These are phyloP conservation scores for Kalmusia sp. DNA, from an alignment of 2,329 filamentous ascomycete genomes.

Conservation along the genomic window DNA sequence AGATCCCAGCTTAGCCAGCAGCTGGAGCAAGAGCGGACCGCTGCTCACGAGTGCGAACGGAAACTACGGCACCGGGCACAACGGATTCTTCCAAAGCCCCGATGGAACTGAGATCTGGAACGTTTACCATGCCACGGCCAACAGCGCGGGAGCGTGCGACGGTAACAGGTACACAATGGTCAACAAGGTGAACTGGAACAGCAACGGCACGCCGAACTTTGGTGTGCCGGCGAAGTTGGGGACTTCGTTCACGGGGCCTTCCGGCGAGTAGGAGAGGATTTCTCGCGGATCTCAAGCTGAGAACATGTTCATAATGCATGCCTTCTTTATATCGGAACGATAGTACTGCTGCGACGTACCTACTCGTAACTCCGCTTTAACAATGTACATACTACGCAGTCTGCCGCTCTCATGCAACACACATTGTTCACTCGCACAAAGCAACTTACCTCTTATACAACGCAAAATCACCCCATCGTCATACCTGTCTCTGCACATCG, in stretches of 20 bases:
- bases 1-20: conserved; percentile 53
- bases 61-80: conserved; percentile 65
- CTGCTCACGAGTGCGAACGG: conserved; percentile 62
- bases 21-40: conserved; percentile 63
- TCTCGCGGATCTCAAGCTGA: too few species aligned
- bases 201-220: conserved; percentile 62
- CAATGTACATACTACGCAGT: too few species aligned
- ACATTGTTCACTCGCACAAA: too few species aligned
- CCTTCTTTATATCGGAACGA: background rate
- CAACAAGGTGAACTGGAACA: conserved; percentile 58
- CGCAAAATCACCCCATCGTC: too few species aligned
- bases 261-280: conserved; percentile 36
- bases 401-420: too few species aligned
- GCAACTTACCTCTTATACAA: too few species aligned
- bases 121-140: conserved; percentile 63
- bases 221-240: conserved; percentile 45
- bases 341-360: too few species aligned
- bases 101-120: conserved; percentile 63
- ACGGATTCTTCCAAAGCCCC: conserved; percentile 64
- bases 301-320: background rate
- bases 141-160: conserved; percentile 59
- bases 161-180: conserved; percentile 62
- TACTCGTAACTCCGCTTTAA: too few species aligned
- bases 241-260: conserved; percentile 41
- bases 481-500: too few species aligned